Percentiles rank a stretch among this genome's conserved stretches.
Evolutionary conservation across 2,329 filamentous ascomycete genomes (phyloP).

Genomic region (Ceratocystis alfenasii): DNA sequence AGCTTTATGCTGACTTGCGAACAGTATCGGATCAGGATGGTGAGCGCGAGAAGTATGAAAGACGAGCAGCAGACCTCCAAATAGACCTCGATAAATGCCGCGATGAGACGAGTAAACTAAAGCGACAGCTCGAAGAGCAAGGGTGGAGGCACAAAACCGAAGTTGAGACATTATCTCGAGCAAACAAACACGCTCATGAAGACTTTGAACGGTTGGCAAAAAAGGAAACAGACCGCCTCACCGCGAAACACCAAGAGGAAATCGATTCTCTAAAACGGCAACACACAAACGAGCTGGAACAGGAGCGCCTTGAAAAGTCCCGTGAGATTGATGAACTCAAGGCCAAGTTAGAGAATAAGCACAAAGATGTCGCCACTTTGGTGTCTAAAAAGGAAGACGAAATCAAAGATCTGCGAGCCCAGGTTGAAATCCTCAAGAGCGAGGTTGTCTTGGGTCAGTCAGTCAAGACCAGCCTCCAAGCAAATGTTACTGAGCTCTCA

Average conservation of each 20-base stretch:
- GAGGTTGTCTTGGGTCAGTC: slow-evolving; percentile 52
- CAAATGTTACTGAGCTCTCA: slow-evolving; percentile 46
- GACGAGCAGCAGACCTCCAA: slow-evolving; percentile 53
- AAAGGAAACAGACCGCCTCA: slow-evolving; percentile 45
- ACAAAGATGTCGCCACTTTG: slow-evolving; percentile 38
- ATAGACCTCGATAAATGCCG: slow-evolving; percentile 30
- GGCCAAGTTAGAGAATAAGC: slow-evolving; percentile 39
- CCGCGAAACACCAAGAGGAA: slow-evolving; percentile 54
- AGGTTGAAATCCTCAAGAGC: slow-evolving; percentile 35
- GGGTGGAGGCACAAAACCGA: slow-evolving; percentile 37
- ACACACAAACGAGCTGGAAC: slow-evolving; percentile 52
- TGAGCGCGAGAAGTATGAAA: slow-evolving; percentile 36
- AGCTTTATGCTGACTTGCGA: neutral
- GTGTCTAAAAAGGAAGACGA: slow-evolving; percentile 45
- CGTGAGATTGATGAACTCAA: slow-evolving; percentile 57
- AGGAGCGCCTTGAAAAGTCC: slow-evolving; percentile 46
- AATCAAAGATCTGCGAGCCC: slow-evolving; percentile 37
- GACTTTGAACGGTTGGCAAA: slow-evolving; percentile 40
- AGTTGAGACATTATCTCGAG: slow-evolving; percentile 42
- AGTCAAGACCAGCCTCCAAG: slow-evolving; percentile 43
- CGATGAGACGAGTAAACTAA: slow-evolving; percentile 44
- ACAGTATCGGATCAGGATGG: slow-evolving; percentile 40
- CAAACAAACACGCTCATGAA: slow-evolving; percentile 45
- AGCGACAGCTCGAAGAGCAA: slow-evolving; percentile 30
- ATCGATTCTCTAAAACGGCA: slow-evolving; percentile 52